A percentile compares a stretch with the other conserved stretches of the same genome.
These are phyloP conservation scores for Cercospora canescens DNA, from an alignment of 2,329 filamentous ascomycete species.

Conservation along the genomic window DNA sequence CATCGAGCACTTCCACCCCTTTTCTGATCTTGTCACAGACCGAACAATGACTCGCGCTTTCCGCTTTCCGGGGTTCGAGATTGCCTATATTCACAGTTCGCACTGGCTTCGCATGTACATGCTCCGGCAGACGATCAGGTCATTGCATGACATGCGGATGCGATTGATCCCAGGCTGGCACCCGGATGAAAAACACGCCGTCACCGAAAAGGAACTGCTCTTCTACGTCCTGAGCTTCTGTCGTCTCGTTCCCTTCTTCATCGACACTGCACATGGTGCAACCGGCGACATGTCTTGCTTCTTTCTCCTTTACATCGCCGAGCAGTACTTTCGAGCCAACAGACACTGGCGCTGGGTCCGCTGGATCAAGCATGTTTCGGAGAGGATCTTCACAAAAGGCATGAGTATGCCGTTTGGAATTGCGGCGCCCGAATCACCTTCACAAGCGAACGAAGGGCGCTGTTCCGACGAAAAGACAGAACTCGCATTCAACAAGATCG, in stretches of 20 bases:
- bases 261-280: constrained; percentile 24
- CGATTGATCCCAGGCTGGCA: constrained; percentile 20
- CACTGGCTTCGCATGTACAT: constrained; percentile 33
- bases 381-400: constrained; percentile 8
- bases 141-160: constrained; percentile 20
- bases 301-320: constrained; percentile 25
- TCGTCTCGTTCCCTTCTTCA: constrained; percentile 27
- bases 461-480: background rate
- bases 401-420: constrained; percentile 13
- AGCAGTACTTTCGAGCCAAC: constrained; percentile 19
- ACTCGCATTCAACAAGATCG: constrained; percentile 5
- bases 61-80: constrained; percentile 28
- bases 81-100: constrained; percentile 28
- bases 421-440: background rate
- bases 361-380: constrained; percentile 7
- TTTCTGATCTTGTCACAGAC: constrained; percentile 24
- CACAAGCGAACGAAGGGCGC: background rate
- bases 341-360: constrained; percentile 8
- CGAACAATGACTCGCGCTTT: constrained; percentile 29
- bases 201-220: constrained; percentile 27
- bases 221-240: constrained; percentile 28
- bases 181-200: constrained; percentile 5
- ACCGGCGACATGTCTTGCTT: constrained; percentile 32
- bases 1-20: constrained; percentile 28
- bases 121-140: constrained; percentile 24